A percentile compares a stretch with the other conserved stretches of the same genome.
phyloP scores from a whole-genome alignment of 495 filamentous ascomycete genomes.

The Lentithecium fluviatile region DNA sequence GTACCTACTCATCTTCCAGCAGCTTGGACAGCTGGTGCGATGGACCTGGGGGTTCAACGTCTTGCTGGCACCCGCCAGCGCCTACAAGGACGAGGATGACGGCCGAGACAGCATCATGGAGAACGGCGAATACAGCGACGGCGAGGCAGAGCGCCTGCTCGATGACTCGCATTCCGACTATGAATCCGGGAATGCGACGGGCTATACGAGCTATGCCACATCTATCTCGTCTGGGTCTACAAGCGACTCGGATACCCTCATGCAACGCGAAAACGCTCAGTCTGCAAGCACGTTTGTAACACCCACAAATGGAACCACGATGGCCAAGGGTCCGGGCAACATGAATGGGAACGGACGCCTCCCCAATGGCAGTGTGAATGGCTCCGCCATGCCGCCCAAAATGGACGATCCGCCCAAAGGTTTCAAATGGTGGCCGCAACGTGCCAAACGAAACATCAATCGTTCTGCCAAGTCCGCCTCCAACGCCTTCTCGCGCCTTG shows the following conservation, averaged over 20 bases:
- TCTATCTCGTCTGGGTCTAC: constrained; percentile 15
- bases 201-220: constrained; percentile 19
- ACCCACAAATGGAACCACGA: constrained; percentile 48
- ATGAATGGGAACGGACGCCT: constrained; percentile 31
- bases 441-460: constrained; percentile 8
- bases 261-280: constrained; percentile 35
- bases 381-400: constrained; percentile 11
- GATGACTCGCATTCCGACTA: constrained; percentile 34
- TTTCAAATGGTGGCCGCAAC: constrained; percentile 28
- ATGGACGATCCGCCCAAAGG: constrained; percentile 24
- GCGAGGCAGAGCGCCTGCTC: constrained; percentile 40
- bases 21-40: constrained; percentile 88
- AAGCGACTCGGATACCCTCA: constrained; percentile 34
- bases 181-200: constrained; percentile 27
- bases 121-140: constrained; percentile 68
- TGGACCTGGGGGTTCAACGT: constrained; percentile 99
- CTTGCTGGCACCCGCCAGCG: constrained; percentile 74
- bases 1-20: constrained; percentile 95
- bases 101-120: constrained; percentile 53
- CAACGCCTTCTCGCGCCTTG: constrained; percentile 12
- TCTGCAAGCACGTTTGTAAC: constrained; percentile 42
- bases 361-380: background rate
- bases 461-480: constrained; percentile 9
- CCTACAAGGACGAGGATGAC: constrained; percentile 60
- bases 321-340: constrained; percentile 37